Conservation (phyloP, 306 rosid genomes). For the Lagenaria siceraria region DNA sequence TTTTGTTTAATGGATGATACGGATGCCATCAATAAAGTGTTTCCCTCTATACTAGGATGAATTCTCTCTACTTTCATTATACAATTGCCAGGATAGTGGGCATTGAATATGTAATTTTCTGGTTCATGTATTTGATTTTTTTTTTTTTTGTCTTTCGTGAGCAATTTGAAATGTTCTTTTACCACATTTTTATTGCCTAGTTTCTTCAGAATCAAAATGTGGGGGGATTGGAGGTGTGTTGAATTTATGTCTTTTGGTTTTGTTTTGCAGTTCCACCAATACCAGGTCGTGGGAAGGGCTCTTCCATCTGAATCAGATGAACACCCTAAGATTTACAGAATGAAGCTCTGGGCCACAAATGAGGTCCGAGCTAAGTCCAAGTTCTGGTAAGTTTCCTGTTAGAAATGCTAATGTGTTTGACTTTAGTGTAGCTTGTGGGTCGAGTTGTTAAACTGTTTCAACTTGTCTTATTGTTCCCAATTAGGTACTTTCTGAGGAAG, state of each 20-base stretch:
- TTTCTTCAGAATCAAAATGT: background rate
- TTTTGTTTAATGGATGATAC: background rate
- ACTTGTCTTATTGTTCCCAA: background rate
- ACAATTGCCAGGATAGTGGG: background rate
- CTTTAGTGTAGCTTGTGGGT: background rate
- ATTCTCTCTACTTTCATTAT: background rate
- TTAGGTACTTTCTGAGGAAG: conserved; percentile 84
- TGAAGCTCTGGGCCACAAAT: conserved; percentile 95
- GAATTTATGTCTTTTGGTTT: background rate
- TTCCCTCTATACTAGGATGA: too few relatives aligned
- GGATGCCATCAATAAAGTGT: background rate
- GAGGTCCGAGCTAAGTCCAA: conserved; percentile 95
- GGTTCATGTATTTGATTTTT: background rate
- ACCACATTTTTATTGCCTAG: background rate
- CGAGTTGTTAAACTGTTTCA: background rate
- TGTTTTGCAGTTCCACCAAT: conserved; percentile 61
- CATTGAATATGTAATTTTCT: background rate
- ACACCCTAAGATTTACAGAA: conserved; percentile 73
- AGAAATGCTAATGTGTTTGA: background rate
- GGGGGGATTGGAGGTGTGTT: background rate
- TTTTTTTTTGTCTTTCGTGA: background rate
- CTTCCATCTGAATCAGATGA: conserved; percentile 63
- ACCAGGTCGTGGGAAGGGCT: conserved; percentile 89
- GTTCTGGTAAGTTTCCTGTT: conserved; percentile 44
- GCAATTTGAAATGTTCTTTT: background rate